A percentile compares a stretch with the other conserved stretches of the same genome.
Conservation (phyloP, 1,139 yeast genomes). For the Yamadazyma trypodendri region DNA sequence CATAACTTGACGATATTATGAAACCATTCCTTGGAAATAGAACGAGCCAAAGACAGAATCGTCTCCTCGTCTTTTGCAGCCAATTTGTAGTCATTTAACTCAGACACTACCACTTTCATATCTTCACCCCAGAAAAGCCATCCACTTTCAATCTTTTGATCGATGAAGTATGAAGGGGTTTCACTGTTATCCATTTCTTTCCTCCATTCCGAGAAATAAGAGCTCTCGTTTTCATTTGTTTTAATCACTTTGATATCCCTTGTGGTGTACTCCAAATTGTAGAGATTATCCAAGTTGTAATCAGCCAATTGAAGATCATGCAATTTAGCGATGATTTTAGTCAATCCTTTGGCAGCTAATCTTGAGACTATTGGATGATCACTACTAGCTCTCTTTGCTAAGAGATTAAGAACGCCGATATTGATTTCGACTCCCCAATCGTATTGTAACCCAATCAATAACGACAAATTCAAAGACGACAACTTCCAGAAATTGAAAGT, state of each 20-base stretch:
- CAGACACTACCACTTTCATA: constrained; percentile 46
- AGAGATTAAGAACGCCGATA: constrained; percentile 42
- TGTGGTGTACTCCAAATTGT: constrained; percentile 41
- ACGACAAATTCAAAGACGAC: constrained; percentile 52
- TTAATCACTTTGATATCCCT: constrained; percentile 41
- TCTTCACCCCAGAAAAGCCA: constrained; percentile 78
- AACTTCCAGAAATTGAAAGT: constrained; percentile 68
- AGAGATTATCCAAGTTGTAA: constrained; percentile 49
- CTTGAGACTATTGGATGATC: constrained; percentile 75
- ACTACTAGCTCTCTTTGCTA: constrained; percentile 56
- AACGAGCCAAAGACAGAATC: constrained; percentile 43
- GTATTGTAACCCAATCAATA: constrained; percentile 55
- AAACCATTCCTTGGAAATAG: constrained; percentile 61
- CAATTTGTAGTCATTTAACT: constrained; percentile 18
- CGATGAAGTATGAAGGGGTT: constrained; percentile 55
- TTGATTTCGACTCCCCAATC: constrained; percentile 51
- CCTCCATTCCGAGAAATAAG: constrained; percentile 46
- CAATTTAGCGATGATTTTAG: constrained; percentile 54
- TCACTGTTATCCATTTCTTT: constrained; percentile 53
- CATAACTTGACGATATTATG: constrained; percentile 50
- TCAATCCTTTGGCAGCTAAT: constrained; percentile 61
- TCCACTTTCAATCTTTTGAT: constrained; percentile 57
- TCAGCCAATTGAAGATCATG: constrained; percentile 52
- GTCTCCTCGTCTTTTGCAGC: constrained; percentile 38
- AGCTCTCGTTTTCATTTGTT: constrained; percentile 32